phyloP scores from a whole-genome alignment of 495 filamentous ascomycete genomes.

The Oidiodendron maius region DNA sequence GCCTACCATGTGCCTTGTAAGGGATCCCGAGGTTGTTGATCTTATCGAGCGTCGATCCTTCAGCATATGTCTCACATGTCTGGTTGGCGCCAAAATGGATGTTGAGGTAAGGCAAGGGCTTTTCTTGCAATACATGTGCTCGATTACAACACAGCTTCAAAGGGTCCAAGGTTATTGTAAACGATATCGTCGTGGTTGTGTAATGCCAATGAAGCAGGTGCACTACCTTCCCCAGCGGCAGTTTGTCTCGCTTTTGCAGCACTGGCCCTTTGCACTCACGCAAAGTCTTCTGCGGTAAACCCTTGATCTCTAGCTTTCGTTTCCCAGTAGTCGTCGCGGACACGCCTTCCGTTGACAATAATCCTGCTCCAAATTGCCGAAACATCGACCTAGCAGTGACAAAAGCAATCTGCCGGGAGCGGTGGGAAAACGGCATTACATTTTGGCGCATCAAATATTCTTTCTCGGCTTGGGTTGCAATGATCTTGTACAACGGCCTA shows the following conservation, averaged over 20 bases:
- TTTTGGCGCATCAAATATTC: slow-evolving; percentile 93
- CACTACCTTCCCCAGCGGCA: slow-evolving; percentile 46
- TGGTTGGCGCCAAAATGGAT: no score
- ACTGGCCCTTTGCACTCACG: slow-evolving; percentile 92
- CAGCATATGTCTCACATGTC: no score
- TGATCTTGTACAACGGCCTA: slow-evolving; percentile 92
- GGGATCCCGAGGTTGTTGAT: no score
- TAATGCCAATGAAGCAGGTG: slow-evolving; percentile 39
- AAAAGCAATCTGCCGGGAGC: slow-evolving; percentile 95
- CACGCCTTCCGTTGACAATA: slow-evolving; percentile 80
- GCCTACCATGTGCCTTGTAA: no score
- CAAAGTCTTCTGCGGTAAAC: slow-evolving; percentile 93
- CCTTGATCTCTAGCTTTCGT: slow-evolving; percentile 93
- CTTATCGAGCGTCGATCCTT: no score
- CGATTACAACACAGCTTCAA: no score
- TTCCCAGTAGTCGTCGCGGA: slow-evolving; percentile 98
- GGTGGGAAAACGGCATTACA: slow-evolving; percentile 92
- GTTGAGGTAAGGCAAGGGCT: no score
- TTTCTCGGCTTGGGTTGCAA: slow-evolving; percentile 91
- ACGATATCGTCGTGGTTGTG: slow-evolving; percentile 66
- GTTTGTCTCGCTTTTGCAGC: slow-evolving; percentile 83
- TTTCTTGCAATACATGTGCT: no score
- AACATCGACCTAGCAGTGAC: slow-evolving; percentile 98
- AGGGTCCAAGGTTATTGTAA: slow-evolving; percentile 68
- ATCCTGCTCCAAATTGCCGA: slow-evolving; percentile 94